Base-by-base conservation (phyloP, 2,329 filamentous ascomycete species). In the Polytolypa hystricis region DNA sequence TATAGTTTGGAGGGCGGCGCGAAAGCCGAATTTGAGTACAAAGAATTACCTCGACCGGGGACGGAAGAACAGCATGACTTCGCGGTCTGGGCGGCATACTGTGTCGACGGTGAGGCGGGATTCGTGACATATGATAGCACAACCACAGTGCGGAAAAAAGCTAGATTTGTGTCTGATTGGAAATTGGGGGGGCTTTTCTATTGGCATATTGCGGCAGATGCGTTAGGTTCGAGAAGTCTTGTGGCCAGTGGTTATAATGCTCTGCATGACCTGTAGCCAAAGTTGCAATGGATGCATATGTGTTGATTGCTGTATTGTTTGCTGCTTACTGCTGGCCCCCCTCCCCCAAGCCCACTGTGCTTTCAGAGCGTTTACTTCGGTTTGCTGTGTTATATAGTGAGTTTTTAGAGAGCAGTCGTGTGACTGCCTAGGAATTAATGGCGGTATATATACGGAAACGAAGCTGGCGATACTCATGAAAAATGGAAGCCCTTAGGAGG, bases 121-220 rank as follows among this genome's bases (percentile, higher is more conserved):
- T 87, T 86, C 46, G 74, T 89, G 28, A 80, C 74, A 2, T 91
- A 89, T 54, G 84, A 91, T 56, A 86, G 81, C 45, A 76, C 79
- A 3, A 73, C 79, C 29, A 86, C 82, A 2, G 82, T 89, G 21
- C 71, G 71, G 57, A 71, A 77, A 56, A 91, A 91, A 61, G 84
- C 80, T 2, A 64, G 67, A 5, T 89, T 79, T 55, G 83, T 78
- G 56, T 79, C 75, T 49, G 72, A 81, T 48, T 78, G 79, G 48
- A 71, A 73, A 18, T 64, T 91, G 12, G 83, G 78, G 18, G 84
- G 84, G 0, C 60, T 91, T 6, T 89, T 86, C 56, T 91, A 87
- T 58, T 87, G 81, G 80, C 77, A 80, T 36, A 81, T 77, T n/a
- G 79, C 80, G 10, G 76, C 73, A 3, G 84, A 91, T 61, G 70